These are phyloP conservation scores for Pachyrhizus erosus DNA, from an alignment of 306 rosid genomes.

Conservation along the genomic window DNA sequence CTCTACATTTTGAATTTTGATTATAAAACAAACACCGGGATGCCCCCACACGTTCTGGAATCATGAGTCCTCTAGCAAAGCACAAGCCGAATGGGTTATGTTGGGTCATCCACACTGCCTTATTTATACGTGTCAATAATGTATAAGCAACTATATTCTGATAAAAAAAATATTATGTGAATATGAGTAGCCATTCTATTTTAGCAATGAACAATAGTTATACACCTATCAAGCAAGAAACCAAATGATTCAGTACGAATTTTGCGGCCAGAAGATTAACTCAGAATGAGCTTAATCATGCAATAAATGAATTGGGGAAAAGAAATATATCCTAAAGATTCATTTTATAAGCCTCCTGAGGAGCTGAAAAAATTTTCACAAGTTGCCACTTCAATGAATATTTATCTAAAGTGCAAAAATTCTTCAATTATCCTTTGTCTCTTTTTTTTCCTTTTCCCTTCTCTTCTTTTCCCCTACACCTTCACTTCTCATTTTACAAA, in stretches of 20 bases:
- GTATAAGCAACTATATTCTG: neutral
- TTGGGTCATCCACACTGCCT: neutral
- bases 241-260: neutral
- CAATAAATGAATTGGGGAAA: neutral
- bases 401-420: slow-evolving; percentile 34
- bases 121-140: neutral
- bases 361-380: slow-evolving; percentile 16
- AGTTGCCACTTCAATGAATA: slow-evolving; percentile 34
- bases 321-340: slow-evolving; percentile 14
- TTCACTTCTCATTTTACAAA: slow-evolving; percentile 3
- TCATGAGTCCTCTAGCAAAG: neutral
- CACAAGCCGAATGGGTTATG: neutral
- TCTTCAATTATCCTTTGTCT: slow-evolving; percentile 22
- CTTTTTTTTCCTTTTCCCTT: neutral
- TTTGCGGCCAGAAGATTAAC: neutral
- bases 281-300: neutral
- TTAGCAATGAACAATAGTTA: neutral
- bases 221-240: neutral
- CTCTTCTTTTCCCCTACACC: neutral
- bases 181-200: neutral
- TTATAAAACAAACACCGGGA: too few species aligned
- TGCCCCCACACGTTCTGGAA: neutral
- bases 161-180: neutral
- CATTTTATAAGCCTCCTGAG: slow-evolving; percentile 10
- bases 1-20: too few species aligned